Base-by-base conservation (phyloP, 1,284 basidiomycete species). In the Trametes sp. region DNA sequence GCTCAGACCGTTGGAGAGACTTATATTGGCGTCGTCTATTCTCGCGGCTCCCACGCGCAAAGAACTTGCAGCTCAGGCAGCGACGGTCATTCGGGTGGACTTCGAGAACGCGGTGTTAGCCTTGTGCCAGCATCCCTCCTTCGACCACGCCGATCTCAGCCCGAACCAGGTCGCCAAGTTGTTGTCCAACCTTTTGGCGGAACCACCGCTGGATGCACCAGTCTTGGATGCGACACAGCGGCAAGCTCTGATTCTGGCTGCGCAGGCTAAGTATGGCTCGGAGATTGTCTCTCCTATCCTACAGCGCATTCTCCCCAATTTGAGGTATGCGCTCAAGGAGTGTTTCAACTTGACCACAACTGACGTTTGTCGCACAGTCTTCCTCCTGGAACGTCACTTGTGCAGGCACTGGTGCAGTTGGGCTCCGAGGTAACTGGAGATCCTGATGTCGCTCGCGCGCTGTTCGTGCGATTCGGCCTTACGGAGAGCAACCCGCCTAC, bases 141-240 rank as follows among this genome's bases (percentile, higher is more conserved):
- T 93, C 70, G 91, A 95, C 75, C 86, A 92, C 70, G 87, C 88
- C 42, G 93, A 94, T 75, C 80, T 95, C 60, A 85, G 84, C 28
- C 87, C 88, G 21, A 82, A 83, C 57, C 92, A 94, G 72, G 81
- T 92, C 60, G 85, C 87, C 62, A 92, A 92, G 77, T 81, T 96
- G 69, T 84, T 95, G 78, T 82, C 88, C 57, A 92, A 93, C 75
- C 81, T 96, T 62, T 83, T 96, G 64, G 89, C 84, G 41, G 87
- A 91, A 72, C 79, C 85, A 11, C 82, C 85, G 14, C 74, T 80
- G 48, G 92, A 93, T 67, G 77, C 84, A 21, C 89, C 91, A 50
- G 77, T 89, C 41, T 76, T 94, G 63, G 92, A 93, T 74, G 79
- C 82, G 33, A 76, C 81, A 10, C 91, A 93, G 74, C 83, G 90